Evolutionary conservation across 140 eudicot genomes (phyloP), one percentile per base, ranked within the genome.

Genomic region (Anethum foeniculum): DNA sequence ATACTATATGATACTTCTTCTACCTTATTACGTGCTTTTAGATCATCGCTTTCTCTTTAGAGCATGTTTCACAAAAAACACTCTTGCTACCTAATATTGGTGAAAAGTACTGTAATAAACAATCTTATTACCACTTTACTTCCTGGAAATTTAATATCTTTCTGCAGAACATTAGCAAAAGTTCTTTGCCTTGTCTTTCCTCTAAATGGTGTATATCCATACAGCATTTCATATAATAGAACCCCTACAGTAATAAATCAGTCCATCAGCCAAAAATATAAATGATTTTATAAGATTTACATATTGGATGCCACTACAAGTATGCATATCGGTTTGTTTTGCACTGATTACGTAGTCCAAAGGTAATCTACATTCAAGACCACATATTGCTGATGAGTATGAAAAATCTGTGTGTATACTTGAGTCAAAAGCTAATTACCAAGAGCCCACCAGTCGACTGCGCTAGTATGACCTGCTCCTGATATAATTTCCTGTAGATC

Each of bases 401-500:
- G 21, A 15, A 67, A 58, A 14, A 62, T 16, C 15, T 32, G 34
- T 62, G 32, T 67, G 6, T 71, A 21, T 19, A 32, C 49, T 71
- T 15, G 46, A 71, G 47, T 34, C 5, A 5, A 67, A 15, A 67
- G 78, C 23, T 49, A 60, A 16, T 87, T 95, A 95, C 97, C 99
- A 65, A 95, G 90, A 71, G 99, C 99, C 99, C 97, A 95, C 99
- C 99, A 95, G 81, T 95, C 99, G 65, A 95, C 99, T 71, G 99
- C 99, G 72, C 99, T 95, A 74, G 92, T 84, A 86, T 95, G 99
- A 21, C 99, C 99, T 32, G 93, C 92, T 77, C 97, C 99, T 38
- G 93, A 85, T 81, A 95, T 89, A 77, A 92, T 95, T 85, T 95
- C 99, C 99, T 95, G 84, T 78, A 81, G 18, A 71, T 71, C 51